Conservation (phyloP, 192 early-diverging fungal species). For the Podila epicladia region DNA sequence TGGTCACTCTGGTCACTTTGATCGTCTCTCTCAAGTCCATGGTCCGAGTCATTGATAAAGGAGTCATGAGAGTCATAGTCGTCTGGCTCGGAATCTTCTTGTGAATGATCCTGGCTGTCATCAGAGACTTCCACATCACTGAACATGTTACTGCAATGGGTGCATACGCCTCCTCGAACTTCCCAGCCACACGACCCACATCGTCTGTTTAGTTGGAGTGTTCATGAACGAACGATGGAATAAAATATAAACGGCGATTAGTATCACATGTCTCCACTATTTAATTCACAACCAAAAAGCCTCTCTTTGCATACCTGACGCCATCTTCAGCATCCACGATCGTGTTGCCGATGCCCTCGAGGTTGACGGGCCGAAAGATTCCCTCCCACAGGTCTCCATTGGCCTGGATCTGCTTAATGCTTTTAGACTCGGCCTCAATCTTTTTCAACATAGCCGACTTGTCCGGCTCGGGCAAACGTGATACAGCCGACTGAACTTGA, state of each 20-base stretch:
- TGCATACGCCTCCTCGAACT: slow-evolving; percentile 23
- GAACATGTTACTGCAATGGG: slow-evolving; percentile 29
- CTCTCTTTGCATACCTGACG: slow-evolving; percentile 37
- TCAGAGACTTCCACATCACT: slow-evolving; percentile 35
- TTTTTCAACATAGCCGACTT: slow-evolving; percentile 5
- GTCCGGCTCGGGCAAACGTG: slow-evolving; percentile 28
- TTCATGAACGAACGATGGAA: not conserved
- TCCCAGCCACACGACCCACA: slow-evolving; percentile 46
- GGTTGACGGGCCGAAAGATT: slow-evolving; percentile 14
- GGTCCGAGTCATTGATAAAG: slow-evolving; percentile 25
- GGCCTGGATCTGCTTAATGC: slow-evolving; percentile 10
- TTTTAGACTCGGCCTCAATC: slow-evolving; percentile 23
- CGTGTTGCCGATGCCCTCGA: slow-evolving; percentile 14
- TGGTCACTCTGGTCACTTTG: not conserved
- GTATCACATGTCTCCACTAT: not conserved
- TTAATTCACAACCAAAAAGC: not conserved
- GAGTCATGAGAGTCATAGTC: slow-evolving; percentile 44
- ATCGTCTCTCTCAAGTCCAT: not conserved
- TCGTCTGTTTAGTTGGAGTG: slow-evolving; percentile 11
- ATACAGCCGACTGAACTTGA: slow-evolving; percentile 43
- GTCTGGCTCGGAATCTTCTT: slow-evolving; percentile 29
- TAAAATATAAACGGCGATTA: not conserved
- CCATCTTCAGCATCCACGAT: slow-evolving; percentile 47
- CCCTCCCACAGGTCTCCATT: slow-evolving; percentile 29
- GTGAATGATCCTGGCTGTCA: slow-evolving; percentile 23